Evolutionary conservation across 2,329 filamentous ascomycete species (phyloP).

Genomic region (Cladophialophora yegresii): DNA sequence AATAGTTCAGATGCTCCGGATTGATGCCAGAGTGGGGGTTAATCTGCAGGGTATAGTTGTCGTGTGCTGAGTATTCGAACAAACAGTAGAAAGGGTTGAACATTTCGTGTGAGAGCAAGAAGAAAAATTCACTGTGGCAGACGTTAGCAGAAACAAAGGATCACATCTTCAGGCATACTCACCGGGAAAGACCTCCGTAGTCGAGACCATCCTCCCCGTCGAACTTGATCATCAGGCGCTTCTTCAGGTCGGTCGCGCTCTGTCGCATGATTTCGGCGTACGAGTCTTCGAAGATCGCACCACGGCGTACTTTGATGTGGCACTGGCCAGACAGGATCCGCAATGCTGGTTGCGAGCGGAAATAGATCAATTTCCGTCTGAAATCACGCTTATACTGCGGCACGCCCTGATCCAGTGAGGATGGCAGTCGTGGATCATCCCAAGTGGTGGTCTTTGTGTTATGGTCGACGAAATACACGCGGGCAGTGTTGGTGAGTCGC

Average conservation of each 20-base stretch:
- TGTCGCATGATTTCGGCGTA: constrained; percentile 98
- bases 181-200: constrained; percentile 90
- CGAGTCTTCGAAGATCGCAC: constrained; percentile 97
- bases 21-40: constrained; percentile 99
- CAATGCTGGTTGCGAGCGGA: constrained; percentile 94
- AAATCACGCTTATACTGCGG: constrained; percentile 99
- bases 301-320: constrained; percentile 94
- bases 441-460: constrained; percentile 99
- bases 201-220: constrained; percentile 97
- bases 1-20: constrained; percentile 98
- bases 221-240: constrained; percentile 99
- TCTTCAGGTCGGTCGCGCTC: constrained; percentile 93
- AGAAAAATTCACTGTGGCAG: constrained; percentile 84
- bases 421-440: constrained; percentile 94
- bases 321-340: constrained; percentile 95
- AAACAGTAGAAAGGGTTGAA: constrained; percentile 99
- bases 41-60: constrained; percentile 99
- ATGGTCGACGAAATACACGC: constrained; percentile 98
- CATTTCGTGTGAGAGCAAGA: constrained; percentile 98
- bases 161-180: constrained; percentile 37
- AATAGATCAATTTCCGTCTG: constrained; percentile 96
- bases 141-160: constrained; percentile 15
- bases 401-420: constrained; percentile 95
- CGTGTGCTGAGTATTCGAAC: constrained; percentile 98
- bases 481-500: constrained; percentile 95